Percentiles rank a stretch among this genome's conserved stretches.
phyloP scores from a whole-genome alignment of 192 early-diverging fungal genomes.

The Gaertneriomyces sp. region DNA sequence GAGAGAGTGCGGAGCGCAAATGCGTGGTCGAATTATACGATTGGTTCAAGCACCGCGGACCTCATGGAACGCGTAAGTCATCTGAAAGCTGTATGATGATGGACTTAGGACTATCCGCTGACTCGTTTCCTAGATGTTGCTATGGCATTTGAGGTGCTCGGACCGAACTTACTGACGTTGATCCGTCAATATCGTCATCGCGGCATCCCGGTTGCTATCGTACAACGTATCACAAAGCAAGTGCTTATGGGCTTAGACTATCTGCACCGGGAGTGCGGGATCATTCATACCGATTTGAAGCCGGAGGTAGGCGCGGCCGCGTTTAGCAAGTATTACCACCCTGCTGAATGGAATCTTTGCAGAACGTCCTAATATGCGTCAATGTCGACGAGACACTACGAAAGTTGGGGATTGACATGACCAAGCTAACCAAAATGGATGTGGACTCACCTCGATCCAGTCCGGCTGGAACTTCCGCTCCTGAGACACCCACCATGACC shows the following conservation, averaged over 20 bases:
- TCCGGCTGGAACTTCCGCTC: constrained; percentile 11
- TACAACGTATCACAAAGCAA: constrained; percentile 88
- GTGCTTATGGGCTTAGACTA: constrained; percentile 90
- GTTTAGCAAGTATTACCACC: not conserved
- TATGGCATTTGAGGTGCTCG: constrained; percentile 97
- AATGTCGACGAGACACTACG: constrained; percentile 78
- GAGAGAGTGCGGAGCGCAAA: constrained; percentile 49
- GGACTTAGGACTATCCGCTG: not conserved
- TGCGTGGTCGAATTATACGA: constrained; percentile 88
- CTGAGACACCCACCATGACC: constrained; percentile 32
- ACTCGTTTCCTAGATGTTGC: constrained; percentile 62
- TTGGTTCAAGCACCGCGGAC: constrained; percentile 84
- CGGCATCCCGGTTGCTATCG: constrained; percentile 81
- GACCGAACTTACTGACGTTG: constrained; percentile 88
- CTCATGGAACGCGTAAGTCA: constrained; percentile 69
- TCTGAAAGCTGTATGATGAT: not conserved
- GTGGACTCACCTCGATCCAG: constrained; percentile 16
- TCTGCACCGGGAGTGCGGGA: constrained; percentile 87
- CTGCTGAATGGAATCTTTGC: not conserved
- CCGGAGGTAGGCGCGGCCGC: constrained; percentile 60
- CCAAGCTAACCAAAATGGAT: constrained; percentile 19
- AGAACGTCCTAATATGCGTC: constrained; percentile 90
- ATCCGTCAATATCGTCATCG: constrained; percentile 77
- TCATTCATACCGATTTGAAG: constrained; percentile 98
- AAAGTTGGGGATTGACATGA: constrained; percentile 43